phyloP scores from a whole-genome alignment of 331 rosid genomes.

The Erythrophleum ivorense region DNA sequence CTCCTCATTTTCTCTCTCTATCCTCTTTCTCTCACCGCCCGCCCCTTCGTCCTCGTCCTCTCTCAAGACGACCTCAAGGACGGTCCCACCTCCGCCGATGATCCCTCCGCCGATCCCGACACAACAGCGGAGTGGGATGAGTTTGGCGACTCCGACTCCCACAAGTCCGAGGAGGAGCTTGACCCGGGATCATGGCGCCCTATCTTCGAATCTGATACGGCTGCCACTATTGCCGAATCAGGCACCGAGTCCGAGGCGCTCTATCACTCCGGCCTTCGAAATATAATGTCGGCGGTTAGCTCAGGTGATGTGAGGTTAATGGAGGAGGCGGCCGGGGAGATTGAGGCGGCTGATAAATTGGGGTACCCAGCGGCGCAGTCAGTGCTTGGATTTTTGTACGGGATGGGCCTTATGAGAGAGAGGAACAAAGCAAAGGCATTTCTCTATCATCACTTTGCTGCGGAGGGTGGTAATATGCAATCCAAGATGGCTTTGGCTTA shows the following conservation, averaged over 20 bases:
- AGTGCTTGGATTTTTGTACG: conserved; percentile 75
- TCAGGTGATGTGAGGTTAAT: conserved; percentile 56
- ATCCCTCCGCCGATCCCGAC: conserved; percentile 50
- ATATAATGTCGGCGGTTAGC: conserved; percentile 59
- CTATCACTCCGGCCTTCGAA: conserved; percentile 65
- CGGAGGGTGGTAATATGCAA: conserved; percentile 81
- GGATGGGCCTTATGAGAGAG: conserved; percentile 75
- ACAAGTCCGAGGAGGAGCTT: conserved; percentile 76
- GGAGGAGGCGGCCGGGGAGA: conserved; percentile 69
- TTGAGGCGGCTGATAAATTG: conserved; percentile 50
- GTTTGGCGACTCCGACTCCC: conserved; percentile 69
- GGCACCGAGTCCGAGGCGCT: conserved; percentile 41
- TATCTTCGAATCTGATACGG: conserved; percentile 71
- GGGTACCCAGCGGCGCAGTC: conserved; percentile 76
- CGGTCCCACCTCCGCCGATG: conserved; percentile 45
- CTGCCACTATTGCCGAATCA: conserved; percentile 25
- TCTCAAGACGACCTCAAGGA: conserved; percentile 78
- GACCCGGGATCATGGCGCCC: conserved; percentile 98
- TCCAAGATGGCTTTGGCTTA: conserved; percentile 98
- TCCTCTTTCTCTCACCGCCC: conserved; percentile 54
- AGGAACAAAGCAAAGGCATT: conserved; percentile 71
- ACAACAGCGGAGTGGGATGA: conserved; percentile 89
- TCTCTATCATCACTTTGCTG: conserved; percentile 76
- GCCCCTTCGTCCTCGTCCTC: conserved; percentile 72
- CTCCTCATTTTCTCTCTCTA: conserved; percentile 55